phyloP scores from a whole-genome alignment of 768 basidiomycete genomes.

The Mycena metata region DNA sequence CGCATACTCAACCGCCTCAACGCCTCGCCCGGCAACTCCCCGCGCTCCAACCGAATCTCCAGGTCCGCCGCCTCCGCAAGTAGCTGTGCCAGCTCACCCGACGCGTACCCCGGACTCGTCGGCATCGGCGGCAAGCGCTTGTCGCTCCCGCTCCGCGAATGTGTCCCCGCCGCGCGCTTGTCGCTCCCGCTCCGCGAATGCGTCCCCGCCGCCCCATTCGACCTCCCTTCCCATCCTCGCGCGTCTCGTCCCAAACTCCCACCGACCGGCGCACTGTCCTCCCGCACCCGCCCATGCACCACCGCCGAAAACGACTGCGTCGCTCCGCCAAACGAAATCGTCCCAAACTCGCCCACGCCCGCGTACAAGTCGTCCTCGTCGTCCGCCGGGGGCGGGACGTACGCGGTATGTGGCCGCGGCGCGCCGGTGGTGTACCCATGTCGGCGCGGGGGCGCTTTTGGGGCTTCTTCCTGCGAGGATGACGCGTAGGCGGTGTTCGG shows the following conservation, averaged over 20 bases:
- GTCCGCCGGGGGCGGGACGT: constrained; percentile 27
- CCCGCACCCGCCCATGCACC: constrained; percentile 68
- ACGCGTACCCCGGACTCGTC: constrained; percentile 57
- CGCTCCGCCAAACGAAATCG: constrained; percentile 38
- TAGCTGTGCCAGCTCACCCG: constrained; percentile 66
- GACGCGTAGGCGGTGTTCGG: background rate
- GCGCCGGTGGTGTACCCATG: constrained; percentile 30
- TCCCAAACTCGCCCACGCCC: constrained; percentile 43
- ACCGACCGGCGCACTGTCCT: constrained; percentile 38
- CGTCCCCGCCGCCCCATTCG: background rate
- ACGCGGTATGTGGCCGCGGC: constrained; percentile 32
- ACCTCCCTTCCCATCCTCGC: background rate
- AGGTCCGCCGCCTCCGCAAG: constrained; percentile 71
- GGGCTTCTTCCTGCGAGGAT: background rate
- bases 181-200: constrained; percentile 3
- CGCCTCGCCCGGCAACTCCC: constrained; percentile 60
- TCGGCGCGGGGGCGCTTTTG: constrained; percentile 16
- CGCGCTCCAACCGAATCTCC: constrained; percentile 66
- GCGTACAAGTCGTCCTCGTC: constrained; percentile 25
- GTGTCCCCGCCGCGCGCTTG: constrained; percentile 37
- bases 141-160: constrained; percentile 4
- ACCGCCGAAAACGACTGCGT: constrained; percentile 64
- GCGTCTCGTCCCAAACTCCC: background rate
- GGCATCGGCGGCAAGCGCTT: constrained; percentile 54
- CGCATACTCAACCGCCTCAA: constrained; percentile 33